Conservation (phyloP, 1,284 basidiomycete species). For the Leccinum griseonigrum region DNA sequence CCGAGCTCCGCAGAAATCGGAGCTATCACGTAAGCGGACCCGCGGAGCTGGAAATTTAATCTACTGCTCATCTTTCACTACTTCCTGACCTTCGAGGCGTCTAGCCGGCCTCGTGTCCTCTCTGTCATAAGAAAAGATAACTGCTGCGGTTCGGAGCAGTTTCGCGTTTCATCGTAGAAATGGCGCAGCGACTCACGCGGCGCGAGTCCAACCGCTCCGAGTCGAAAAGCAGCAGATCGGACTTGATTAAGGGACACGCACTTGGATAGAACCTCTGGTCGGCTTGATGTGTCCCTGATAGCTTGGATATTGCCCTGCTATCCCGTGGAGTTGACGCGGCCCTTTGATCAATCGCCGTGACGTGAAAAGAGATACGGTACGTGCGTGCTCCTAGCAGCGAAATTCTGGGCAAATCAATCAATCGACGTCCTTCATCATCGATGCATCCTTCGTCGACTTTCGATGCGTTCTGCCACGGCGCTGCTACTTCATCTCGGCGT, state of each 20-base stretch:
- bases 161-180: conserved; percentile 20
- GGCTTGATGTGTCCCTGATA: conserved; percentile 34
- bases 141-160: conserved; percentile 5
- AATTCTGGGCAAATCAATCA: conserved; percentile 27
- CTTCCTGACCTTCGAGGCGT: background rate
- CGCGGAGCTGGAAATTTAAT: conserved; percentile 2
- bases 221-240: conserved; percentile 10
- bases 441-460: conserved; percentile 8
- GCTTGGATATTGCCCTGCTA: conserved; percentile 25
- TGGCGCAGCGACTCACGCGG: background rate
- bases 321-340: conserved; percentile 30
- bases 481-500: conserved; percentile 20
- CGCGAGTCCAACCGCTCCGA: conserved; percentile 8
- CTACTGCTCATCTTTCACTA: background rate
- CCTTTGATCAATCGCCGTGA: conserved; percentile 34
- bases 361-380: conserved; percentile 38
- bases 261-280: conserved; percentile 11
- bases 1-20: conserved; percentile 30
- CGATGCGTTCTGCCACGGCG: conserved; percentile 2
- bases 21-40: conserved; percentile 19
- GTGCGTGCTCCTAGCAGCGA: conserved; percentile 13
- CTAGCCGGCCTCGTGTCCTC: conserved; percentile 4
- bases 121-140: conserved; percentile 11
- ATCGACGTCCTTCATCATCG: conserved; percentile 16
- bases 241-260: conserved; percentile 14